These are phyloP conservation scores for Cyberlindnera sargentensis DNA, from an alignment of 805 yeast species.

Conservation along the genomic window DNA sequence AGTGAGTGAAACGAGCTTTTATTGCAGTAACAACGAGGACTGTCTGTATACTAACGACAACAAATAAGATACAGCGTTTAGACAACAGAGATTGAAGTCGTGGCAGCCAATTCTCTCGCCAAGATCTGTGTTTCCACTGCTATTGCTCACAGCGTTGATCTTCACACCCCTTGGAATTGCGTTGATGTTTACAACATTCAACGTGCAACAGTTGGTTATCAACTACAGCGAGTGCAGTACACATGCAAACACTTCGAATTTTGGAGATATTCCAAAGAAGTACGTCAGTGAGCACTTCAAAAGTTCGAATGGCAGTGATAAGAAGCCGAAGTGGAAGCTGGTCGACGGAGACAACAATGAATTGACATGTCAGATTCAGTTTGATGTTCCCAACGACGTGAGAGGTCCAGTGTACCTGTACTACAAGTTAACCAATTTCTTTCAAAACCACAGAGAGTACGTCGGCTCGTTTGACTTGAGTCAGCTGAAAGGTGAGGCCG, in stretches of 20 bases:
- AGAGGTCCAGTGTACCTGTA: slow-evolving; percentile 68
- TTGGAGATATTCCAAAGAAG: slow-evolving; percentile 48
- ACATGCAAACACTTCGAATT: slow-evolving; percentile 38
- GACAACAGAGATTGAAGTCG: slow-evolving; percentile 60
- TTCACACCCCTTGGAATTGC: slow-evolving; percentile 92
- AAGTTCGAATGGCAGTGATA: slow-evolving; percentile 10
- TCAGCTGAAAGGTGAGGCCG: slow-evolving; percentile 76
- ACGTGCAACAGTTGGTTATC: slow-evolving; percentile 67
- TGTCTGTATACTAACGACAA: slow-evolving; percentile 12
- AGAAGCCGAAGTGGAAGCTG: slow-evolving; percentile 59
- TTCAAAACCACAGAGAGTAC: slow-evolving; percentile 91
- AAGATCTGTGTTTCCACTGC: slow-evolving; percentile 78
- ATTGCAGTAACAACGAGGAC: too few species aligned
- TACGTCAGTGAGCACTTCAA: slow-evolving; percentile 59
- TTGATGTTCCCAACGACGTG: slow-evolving; percentile 65
- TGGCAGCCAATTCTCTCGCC: slow-evolving; percentile 90
- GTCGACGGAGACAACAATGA: slow-evolving; percentile 31
- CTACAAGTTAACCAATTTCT: slow-evolving; percentile 84
- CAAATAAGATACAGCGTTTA: slow-evolving; percentile 59
- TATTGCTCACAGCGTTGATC: slow-evolving; percentile 64
- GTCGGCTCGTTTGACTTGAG: slow-evolving; percentile 77
- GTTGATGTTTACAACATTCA: slow-evolving; percentile 66
- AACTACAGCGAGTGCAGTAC: slow-evolving; percentile 68
- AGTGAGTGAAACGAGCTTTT: slow-evolving; percentile 20
- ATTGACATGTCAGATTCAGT: slow-evolving; percentile 56